These are phyloP conservation scores for Chenopodium album DNA, from an alignment of 148 eudicot genomes.

Conservation along the genomic window DNA sequence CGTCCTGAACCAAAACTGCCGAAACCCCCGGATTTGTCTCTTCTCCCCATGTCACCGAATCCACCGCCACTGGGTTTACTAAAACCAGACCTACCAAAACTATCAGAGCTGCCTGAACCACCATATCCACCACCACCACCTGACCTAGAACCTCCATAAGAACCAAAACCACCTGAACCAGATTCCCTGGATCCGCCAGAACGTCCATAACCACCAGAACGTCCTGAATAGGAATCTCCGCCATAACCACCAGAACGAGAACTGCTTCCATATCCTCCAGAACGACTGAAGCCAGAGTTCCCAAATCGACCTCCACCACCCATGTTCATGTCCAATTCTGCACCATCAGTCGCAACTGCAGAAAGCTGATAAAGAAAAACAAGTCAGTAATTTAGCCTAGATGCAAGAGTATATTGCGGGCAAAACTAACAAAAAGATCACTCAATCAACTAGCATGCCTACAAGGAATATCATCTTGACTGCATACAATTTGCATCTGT, in stretches of 20 bases:
- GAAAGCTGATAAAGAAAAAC: constrained; percentile 57
- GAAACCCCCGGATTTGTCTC: constrained; percentile 43
- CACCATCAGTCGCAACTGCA: constrained; percentile 55
- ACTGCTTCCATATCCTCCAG: constrained; percentile 45
- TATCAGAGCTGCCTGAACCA: constrained; percentile 31
- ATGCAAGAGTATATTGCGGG: background rate
- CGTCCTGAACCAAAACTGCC: constrained; percentile 57
- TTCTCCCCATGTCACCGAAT: constrained; percentile 37
- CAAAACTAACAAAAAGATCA: background rate
- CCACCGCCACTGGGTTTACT: constrained; percentile 47
- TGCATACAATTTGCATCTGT: background rate
- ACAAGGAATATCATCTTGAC: background rate
- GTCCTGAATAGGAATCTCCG: constrained; percentile 15
- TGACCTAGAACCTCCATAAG: constrained; percentile 26
- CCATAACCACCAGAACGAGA: constrained; percentile 32
- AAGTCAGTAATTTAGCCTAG: constrained; percentile 20
- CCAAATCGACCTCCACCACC: constrained; percentile 53
- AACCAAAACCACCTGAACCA: constrained; percentile 11
- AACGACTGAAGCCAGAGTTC: constrained; percentile 41
- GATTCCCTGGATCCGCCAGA: constrained; percentile 8
- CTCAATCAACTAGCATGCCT: background rate
- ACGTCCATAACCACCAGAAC: constrained; percentile 3
- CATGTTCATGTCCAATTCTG: constrained; percentile 50
- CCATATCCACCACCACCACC: constrained; percentile 20
- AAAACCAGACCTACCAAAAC: constrained; percentile 39